Conservation (phyloP, 208 protist genomes). For the Acanthamoeba triangularis region DNA sequence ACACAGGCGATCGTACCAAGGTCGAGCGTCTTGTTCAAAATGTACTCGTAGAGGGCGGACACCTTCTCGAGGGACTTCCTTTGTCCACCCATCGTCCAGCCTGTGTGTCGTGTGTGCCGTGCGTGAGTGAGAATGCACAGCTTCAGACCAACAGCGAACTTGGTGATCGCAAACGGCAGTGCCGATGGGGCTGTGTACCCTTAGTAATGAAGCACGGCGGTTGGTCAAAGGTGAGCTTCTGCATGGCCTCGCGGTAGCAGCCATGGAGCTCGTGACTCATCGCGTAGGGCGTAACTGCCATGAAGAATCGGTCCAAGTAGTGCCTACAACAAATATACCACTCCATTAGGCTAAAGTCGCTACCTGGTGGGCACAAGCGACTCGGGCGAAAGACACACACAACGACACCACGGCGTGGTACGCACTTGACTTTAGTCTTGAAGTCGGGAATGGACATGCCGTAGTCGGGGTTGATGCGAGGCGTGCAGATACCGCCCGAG, state of each 20-base stretch:
- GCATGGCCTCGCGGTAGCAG: constrained; percentile 56
- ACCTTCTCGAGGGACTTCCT: constrained; percentile 34
- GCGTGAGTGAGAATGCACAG: neutral
- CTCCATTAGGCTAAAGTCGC: neutral
- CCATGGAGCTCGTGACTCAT: constrained; percentile 70
- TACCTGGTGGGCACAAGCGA: too few species aligned
- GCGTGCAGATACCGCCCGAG: constrained; percentile 71
- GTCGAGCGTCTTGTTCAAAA: constrained; percentile 20
- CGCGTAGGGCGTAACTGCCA: constrained; percentile 31
- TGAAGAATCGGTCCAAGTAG: constrained; percentile 63
- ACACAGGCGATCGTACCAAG: neutral
- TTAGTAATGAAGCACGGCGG: constrained; percentile 25
- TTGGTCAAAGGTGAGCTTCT: constrained; percentile 4
- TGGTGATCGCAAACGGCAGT: neutral
- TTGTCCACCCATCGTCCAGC: constrained; percentile 57
- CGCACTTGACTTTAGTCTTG: constrained; percentile 29
- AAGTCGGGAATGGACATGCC: constrained; percentile 42
- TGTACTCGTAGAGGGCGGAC: constrained; percentile 19
- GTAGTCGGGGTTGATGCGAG: constrained; percentile 19
- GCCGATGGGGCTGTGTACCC: neutral
- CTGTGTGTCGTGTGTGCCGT: neutral
- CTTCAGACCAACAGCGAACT: too few species aligned
- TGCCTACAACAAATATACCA: neutral
- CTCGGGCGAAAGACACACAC: too few species aligned
- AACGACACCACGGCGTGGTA: neutral